Conservation (phyloP, 2,329 filamentous ascomycete species). For the Drechmeria coniospora region DNA sequence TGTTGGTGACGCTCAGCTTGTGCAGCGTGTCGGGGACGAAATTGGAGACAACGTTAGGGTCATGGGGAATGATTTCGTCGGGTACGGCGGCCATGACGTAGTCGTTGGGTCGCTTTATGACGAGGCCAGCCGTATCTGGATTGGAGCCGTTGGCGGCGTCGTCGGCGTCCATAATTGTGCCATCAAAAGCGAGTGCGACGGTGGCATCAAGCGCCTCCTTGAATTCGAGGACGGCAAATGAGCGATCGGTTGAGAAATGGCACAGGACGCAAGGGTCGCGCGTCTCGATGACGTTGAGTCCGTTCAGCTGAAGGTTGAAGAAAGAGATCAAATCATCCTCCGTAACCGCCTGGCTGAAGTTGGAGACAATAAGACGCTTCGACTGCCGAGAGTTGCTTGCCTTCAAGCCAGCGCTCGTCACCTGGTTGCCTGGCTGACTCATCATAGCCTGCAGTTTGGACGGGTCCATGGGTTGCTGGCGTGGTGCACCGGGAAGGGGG, state of each 20-base stretch:
- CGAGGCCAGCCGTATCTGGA: slow-evolving; percentile 44
- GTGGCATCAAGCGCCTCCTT: slow-evolving; percentile 78
- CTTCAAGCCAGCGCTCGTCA: slow-evolving; percentile 67
- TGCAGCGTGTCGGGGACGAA: slow-evolving; percentile 82
- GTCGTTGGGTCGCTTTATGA: slow-evolving; percentile 81
- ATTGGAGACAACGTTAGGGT: slow-evolving; percentile 62
- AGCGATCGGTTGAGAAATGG: slow-evolving; percentile 63
- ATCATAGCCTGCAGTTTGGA: slow-evolving; percentile 90
- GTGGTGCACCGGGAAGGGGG: slow-evolving; percentile 83
- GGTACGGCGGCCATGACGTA: slow-evolving; percentile 80
- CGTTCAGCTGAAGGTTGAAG: slow-evolving; percentile 94
- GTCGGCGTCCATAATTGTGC: slow-evolving; percentile 70
- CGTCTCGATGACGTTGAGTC: slow-evolving; percentile 78
- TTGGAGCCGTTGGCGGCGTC: slow-evolving; percentile 39
- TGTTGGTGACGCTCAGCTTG: slow-evolving; percentile 86
- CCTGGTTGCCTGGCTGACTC: slow-evolving; percentile 64
- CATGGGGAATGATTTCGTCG: slow-evolving; percentile 51
- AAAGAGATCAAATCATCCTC: slow-evolving; percentile 68
- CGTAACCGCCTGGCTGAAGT: slow-evolving; percentile 56
- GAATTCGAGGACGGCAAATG: slow-evolving; percentile 84
- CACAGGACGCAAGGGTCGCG: slow-evolving; percentile 74
- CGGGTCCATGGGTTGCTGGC: slow-evolving; percentile 90
- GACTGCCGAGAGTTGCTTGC: slow-evolving; percentile 87
- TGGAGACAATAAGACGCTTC: slow-evolving; percentile 80
- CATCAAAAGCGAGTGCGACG: slow-evolving; percentile 77